A percentile compares a stretch with the other conserved stretches of the same genome.
These are phyloP conservation scores for Colletotrichum incanum DNA, from an alignment of 2,329 filamentous ascomycete species.

Conservation along the genomic window DNA sequence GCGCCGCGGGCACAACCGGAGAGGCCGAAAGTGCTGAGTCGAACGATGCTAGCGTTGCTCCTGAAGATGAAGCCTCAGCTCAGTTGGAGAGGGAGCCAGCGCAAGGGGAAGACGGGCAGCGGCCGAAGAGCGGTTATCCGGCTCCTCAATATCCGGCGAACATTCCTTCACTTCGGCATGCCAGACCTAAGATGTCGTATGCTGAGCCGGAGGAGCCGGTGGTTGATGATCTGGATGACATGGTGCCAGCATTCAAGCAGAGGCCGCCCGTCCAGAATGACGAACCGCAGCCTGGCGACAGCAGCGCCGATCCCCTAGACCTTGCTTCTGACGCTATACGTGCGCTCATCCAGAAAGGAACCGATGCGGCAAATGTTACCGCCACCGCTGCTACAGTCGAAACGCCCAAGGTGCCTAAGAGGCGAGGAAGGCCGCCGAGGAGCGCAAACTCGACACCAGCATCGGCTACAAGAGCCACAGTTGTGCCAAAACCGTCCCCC, in stretches of 20 bases:
- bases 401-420: constrained; percentile 47
- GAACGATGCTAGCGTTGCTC: constrained; percentile 46
- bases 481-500: constrained; percentile 22
- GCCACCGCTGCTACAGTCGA: constrained; percentile 43
- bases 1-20: neutral
- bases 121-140: neutral
- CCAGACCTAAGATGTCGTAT: constrained; percentile 68
- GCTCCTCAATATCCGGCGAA: constrained; percentile 51
- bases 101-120: constrained; percentile 4
- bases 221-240: constrained; percentile 61
- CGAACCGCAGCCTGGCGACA: constrained; percentile 26
- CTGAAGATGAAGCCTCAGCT: constrained; percentile 41
- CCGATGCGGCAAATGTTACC: constrained; percentile 35
- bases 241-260: constrained; percentile 46
- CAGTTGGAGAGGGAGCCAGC: constrained; percentile 28
- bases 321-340: constrained; percentile 56
- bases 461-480: constrained; percentile 23
- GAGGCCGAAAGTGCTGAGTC: constrained; percentile 3
- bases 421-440: constrained; percentile 53
- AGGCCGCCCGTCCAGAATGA: constrained; percentile 21
- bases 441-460: constrained; percentile 52
- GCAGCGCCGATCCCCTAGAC: constrained; percentile 52
- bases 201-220: constrained; percentile 61
- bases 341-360: constrained; percentile 47
- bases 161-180: constrained; percentile 66